Conservation (phyloP, 1,284 basidiomycete genomes). For the Stygiomarasmius scandens region DNA sequence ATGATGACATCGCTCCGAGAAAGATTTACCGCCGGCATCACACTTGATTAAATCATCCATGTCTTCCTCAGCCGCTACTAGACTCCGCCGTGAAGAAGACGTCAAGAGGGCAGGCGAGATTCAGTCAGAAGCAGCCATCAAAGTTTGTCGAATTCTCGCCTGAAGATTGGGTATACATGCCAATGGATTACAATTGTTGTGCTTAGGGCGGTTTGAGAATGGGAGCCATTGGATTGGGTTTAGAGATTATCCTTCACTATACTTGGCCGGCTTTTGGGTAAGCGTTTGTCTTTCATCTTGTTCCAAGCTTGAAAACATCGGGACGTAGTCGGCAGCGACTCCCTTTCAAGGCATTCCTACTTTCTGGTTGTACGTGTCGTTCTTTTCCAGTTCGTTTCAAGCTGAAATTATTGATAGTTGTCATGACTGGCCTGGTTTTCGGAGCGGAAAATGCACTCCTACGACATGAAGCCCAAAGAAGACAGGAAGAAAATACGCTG, state of each 20-base stretch:
- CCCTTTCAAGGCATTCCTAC: constrained; percentile 78
- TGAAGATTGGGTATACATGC: background rate
- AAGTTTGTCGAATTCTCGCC: constrained; percentile 35
- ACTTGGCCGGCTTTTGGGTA: constrained; percentile 81
- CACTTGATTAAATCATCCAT: constrained; percentile 24
- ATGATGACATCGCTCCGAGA: no score
- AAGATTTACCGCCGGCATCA: no score
- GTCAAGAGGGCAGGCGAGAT: constrained; percentile 56
- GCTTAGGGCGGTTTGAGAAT: constrained; percentile 57
- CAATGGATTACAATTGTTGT: constrained; percentile 7
- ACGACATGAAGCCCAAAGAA: constrained; percentile 66
- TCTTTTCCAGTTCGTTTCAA: background rate
- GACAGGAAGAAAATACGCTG: constrained; percentile 67
- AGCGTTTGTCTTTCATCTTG: constrained; percentile 16
- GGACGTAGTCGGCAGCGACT: constrained; percentile 71
- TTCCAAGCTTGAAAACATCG: constrained; percentile 1
- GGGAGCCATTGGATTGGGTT: constrained; percentile 56
- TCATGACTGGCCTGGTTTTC: constrained; percentile 72
- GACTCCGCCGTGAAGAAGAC: constrained; percentile 50
- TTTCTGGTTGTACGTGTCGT: constrained; percentile 56
- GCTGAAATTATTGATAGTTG: constrained; percentile 37
- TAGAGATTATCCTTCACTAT: constrained; percentile 69
- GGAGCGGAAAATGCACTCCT: constrained; percentile 78
- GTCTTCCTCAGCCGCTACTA: constrained; percentile 33
- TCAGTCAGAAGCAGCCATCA: constrained; percentile 54